Evolutionary conservation across 1,284 basidiomycete species (phyloP), one percentile per base, ranked within the genome.

Genomic region (Phellinidium pouzarii): DNA sequence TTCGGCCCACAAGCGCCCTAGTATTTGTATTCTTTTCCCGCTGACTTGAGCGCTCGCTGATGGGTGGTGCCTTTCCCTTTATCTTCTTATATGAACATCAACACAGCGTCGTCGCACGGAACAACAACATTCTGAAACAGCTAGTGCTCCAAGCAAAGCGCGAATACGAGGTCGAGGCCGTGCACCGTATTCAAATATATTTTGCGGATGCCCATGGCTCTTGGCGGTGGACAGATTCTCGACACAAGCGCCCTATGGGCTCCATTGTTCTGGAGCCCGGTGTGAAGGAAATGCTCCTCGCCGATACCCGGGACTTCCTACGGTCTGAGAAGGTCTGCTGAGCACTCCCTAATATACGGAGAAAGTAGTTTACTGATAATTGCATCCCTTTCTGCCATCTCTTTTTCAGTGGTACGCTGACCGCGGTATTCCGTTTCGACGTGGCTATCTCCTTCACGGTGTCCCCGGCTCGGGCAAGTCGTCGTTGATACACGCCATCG

Each of bases 111-210:
- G 84, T 90, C 37, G 87, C 87, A 7, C 78, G 87, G 34, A 84
- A 75, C 58, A 89, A 90, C 69, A 76, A 78, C 41, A 84, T 90
- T 61, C 76, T 90, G 60, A 90, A 90, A 68, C 84, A 88, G 67
- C 82, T 90, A 55, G 86, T 90, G 37, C 77, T 89, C n/a, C 83
- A 88, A 62, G 87, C 87, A n/a, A 90, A 90, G 72, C 79, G 78
- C 62, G 85, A 87, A 62, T 90, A 90, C 62, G 87, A 90, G 66
- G 85, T 85, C 0, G 86, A 89, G 63, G 80, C 85, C 36, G 78
- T 89, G 34, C 87, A 90, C 62, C 78, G 87, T 43, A 87, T 90
- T 59, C 85, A 90, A 65, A 88, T 90, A 34, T 90, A 88, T 64
- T 88, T 90, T 63, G 87, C 87, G 11, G 87, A 88, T 65, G 84